Evolutionary conservation across 805 yeast genomes (phyloP).

Genomic region (Komagataella phaffii): DNA sequence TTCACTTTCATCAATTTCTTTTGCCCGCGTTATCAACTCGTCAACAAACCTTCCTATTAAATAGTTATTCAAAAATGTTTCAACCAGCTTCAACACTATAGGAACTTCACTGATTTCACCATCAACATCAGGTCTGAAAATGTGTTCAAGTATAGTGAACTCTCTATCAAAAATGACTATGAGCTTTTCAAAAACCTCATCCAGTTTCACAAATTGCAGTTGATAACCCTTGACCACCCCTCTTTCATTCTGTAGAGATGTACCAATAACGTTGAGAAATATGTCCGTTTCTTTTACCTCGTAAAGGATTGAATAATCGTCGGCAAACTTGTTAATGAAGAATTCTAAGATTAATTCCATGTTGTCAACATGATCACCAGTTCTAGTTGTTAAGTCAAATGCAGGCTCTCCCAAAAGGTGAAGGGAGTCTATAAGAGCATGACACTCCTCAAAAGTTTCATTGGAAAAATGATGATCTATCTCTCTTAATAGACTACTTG

Average conservation of each 20-base stretch:
- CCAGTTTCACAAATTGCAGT: conserved; percentile 5
- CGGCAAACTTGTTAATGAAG: conserved; percentile 16
- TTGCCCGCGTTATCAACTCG: conserved; percentile 15
- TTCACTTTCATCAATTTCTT: conserved; percentile 19
- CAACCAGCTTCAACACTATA: conserved; percentile 4
- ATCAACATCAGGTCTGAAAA: neutral
- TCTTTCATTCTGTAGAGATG: conserved; percentile 11
- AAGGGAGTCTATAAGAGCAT: conserved; percentile 7
- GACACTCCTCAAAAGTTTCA: conserved; percentile 26
- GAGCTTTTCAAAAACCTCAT: conserved; percentile 10
- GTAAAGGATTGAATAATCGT: conserved; percentile 14
- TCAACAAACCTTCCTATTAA: conserved; percentile 21
- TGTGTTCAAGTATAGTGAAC: neutral
- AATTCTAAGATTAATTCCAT: conserved; percentile 19
- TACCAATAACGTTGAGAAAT: conserved; percentile 10
- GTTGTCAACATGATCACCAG: conserved; percentile 19
- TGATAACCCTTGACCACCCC: conserved; percentile 8
- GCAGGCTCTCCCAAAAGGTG: conserved; percentile 8
- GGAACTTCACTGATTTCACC: conserved; percentile 3
- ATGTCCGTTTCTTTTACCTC: conserved; percentile 5
- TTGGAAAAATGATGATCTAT: conserved; percentile 43
- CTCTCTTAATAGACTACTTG: conserved; percentile 57
- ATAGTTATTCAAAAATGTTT: conserved; percentile 13
- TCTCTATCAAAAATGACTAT: neutral
- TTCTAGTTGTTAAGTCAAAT: conserved; percentile 3